Evolutionary conservation across 2,329 filamentous ascomycete genomes (phyloP).

Genomic region (Scopulariopsis brevicaulis): DNA sequence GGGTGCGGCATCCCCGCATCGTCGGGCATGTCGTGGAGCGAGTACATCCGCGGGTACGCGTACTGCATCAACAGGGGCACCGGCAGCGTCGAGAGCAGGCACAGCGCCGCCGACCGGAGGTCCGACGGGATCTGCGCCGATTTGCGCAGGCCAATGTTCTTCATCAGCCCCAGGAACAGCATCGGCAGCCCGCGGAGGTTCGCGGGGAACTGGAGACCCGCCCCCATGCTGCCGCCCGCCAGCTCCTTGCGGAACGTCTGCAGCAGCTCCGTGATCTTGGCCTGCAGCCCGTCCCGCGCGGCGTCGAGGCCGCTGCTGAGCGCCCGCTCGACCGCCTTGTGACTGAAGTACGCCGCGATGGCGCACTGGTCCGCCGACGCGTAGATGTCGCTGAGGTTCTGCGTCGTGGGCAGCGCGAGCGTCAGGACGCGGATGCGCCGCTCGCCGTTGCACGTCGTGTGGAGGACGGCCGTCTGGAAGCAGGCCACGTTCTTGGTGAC

Average conservation of each 20-base stretch:
- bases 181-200: slow-evolving; percentile 83
- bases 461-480: slow-evolving; percentile 86
- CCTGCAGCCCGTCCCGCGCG: slow-evolving; percentile 80
- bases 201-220: slow-evolving; percentile 84
- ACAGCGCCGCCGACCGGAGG: slow-evolving; percentile 84
- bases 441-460: slow-evolving; percentile 97
- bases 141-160: slow-evolving; percentile 88
- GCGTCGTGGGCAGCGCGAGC: slow-evolving; percentile 82
- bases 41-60: slow-evolving; percentile 79
- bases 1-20: slow-evolving; percentile 77
- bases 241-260: slow-evolving; percentile 96
- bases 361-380: slow-evolving; percentile 91
- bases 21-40: slow-evolving; percentile 92
- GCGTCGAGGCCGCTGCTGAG: slow-evolving; percentile 80
- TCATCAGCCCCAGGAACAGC: slow-evolving; percentile 88
- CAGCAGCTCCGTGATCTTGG: slow-evolving; percentile 84
- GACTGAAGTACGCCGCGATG: slow-evolving; percentile 87
- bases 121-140: slow-evolving; percentile 91
- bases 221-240: slow-evolving; percentile 89
- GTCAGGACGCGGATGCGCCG: slow-evolving; percentile 91
- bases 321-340: slow-evolving; percentile 91
- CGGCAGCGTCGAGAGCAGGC: slow-evolving; percentile 85
- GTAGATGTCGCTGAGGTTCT: slow-evolving; percentile 81
- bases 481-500: slow-evolving; percentile 86
- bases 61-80: slow-evolving; percentile 86